These are phyloP conservation scores for Aegilops longissima DNA, from an alignment of 176 grass and related monocot genomes.

Conservation along the genomic window DNA sequence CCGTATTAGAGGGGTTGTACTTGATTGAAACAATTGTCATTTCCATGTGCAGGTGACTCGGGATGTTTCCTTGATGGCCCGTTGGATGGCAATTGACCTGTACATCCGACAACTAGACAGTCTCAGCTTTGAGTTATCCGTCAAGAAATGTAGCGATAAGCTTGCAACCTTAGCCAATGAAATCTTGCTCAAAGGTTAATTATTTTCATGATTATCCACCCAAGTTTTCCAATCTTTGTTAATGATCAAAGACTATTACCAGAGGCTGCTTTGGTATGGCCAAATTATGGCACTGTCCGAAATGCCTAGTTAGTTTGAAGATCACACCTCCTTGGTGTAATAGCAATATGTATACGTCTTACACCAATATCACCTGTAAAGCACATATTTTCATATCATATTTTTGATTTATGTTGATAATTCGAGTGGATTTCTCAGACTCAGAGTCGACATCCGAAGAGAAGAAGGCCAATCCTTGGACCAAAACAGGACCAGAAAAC, in stretches of 20 bases:
- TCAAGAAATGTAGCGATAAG: conserved; percentile 75
- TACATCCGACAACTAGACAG: conserved; percentile 83
- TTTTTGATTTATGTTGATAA: background rate
- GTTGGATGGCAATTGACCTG: conserved; percentile 92
- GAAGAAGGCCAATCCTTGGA: conserved; percentile 45
- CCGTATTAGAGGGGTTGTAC: background rate
- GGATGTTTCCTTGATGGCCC: conserved; percentile 84
- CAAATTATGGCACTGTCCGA: background rate
- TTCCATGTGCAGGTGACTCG: conserved; percentile 64
- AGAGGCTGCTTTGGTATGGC: background rate
- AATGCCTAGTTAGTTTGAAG: background rate
- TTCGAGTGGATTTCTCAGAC: conserved; percentile 42
- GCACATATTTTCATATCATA: background rate
- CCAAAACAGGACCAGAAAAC: conserved; percentile 27
- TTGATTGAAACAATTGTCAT: background rate
- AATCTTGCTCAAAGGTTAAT: conserved; percentile 72
- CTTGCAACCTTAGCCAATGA: conserved; percentile 69
- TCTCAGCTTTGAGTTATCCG: conserved; percentile 90
- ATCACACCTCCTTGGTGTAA: background rate
- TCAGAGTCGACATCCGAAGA: conserved; percentile 62
- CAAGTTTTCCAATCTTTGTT: background rate
- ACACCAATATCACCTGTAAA: background rate
- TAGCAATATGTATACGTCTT: background rate
- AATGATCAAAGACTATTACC: background rate
- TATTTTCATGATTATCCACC: conserved; percentile 10